phyloP scores from a whole-genome alignment of 139 green algal species.

The Tetradesmus lagerheimii region DNA sequence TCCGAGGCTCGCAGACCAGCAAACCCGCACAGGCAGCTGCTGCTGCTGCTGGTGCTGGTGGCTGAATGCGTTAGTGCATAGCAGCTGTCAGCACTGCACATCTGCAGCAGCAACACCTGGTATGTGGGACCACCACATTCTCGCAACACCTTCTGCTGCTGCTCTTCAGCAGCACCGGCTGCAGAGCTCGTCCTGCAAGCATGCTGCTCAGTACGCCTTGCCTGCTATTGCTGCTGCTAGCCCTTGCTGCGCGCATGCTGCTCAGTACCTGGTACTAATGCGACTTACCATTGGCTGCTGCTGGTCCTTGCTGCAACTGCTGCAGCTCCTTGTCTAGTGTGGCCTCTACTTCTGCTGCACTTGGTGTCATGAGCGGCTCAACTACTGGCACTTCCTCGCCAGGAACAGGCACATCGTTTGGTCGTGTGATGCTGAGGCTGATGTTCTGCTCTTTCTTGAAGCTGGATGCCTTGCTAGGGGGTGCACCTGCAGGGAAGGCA shows the following conservation, averaged over 20 bases:
- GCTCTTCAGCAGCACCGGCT: no score
- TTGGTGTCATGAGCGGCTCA: slow-evolving; percentile 12
- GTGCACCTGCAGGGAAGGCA: neutral
- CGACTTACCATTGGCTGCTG: neutral
- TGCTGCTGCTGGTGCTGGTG: neutral
- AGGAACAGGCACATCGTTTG: neutral
- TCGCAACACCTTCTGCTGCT: no score
- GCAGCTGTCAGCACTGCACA: neutral
- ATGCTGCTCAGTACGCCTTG: neutral
- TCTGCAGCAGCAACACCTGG: no score
- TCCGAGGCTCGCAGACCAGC: no score
- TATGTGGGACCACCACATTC: no score
- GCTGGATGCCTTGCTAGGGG: neutral
- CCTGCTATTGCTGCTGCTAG: no score
- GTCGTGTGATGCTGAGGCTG: neutral
- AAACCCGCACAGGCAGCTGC: neutral
- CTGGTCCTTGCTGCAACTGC: neutral
- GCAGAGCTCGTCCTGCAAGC: no score
- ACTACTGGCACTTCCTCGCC: neutral
- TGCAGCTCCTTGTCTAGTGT: slow-evolving; percentile 4
- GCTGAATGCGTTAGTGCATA: neutral
- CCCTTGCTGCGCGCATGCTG: no score
- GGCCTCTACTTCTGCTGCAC: slow-evolving; percentile 15
- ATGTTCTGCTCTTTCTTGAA: neutral
- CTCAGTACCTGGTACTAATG: no score